These are phyloP conservation scores for Gracilaria vermiculophylla DNA, from an alignment of 23 red algal species.

Conservation along the genomic window DNA sequence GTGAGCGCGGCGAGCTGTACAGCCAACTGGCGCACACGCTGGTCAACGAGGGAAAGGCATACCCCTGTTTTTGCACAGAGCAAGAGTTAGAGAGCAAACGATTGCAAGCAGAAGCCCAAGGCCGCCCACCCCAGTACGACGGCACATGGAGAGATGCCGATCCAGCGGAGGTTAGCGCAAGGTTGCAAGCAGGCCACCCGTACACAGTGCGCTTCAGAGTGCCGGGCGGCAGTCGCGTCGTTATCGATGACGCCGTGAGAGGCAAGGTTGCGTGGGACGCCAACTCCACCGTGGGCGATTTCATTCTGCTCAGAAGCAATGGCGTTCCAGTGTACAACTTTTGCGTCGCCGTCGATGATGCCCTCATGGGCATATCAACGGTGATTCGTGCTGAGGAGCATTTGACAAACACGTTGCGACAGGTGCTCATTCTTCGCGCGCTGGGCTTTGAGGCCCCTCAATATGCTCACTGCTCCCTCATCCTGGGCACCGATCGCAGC, in stretches of 20 bases:
- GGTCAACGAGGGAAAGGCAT: slow-evolving; percentile 71
- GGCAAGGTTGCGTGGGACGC: slow-evolving; percentile 96
- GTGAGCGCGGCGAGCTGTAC: slow-evolving; percentile 83
- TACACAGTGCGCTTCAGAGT: slow-evolving; percentile 90
- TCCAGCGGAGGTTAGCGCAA: slow-evolving; percentile 54
- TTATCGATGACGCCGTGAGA: slow-evolving; percentile 89
- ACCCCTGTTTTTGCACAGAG: slow-evolving; percentile 98
- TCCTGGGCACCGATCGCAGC: slow-evolving; percentile 87
- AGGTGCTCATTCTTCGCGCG: slow-evolving; percentile 90
- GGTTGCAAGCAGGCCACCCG: slow-evolving; percentile 48
- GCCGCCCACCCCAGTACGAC: slow-evolving; percentile 87
- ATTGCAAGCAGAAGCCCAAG: slow-evolving; percentile 61
- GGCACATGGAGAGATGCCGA: slow-evolving; percentile 93
- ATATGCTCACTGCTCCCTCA: slow-evolving; percentile 94
- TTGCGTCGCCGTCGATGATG: slow-evolving; percentile 99
- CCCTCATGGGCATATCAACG: slow-evolving; percentile 93
- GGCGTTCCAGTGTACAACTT: slow-evolving; percentile 99
- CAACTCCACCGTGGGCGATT: slow-evolving; percentile 93
- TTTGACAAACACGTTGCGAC: slow-evolving; percentile 94
- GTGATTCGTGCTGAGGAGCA: slow-evolving; percentile 98
- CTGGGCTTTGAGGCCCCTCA: slow-evolving; percentile 80
- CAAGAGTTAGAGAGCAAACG: slow-evolving; percentile 88
- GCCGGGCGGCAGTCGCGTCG: slow-evolving; percentile 72
- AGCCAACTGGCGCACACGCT: slow-evolving; percentile 51
- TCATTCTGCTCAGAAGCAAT: slow-evolving; percentile 81